Conservation (phyloP, 2,329 filamentous ascomycete genomes). For the Xylaria sp. region DNA sequence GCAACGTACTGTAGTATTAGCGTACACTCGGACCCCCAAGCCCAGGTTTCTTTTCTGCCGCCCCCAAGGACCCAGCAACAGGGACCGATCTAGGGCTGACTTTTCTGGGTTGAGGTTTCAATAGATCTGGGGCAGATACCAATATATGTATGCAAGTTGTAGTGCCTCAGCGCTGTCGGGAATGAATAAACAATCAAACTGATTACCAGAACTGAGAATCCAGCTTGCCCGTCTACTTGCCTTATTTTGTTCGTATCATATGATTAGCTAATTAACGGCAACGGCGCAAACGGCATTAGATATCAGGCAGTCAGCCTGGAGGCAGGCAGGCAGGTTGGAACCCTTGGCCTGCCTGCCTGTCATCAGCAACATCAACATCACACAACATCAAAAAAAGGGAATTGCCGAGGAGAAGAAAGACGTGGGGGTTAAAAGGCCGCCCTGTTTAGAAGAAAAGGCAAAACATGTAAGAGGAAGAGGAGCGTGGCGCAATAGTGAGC, state of each 20-base stretch:
- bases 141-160: not conserved
- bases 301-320: not conserved
- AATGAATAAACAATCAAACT: too few relatives aligned
- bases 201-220: too few relatives aligned
- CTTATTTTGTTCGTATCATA: not conserved
- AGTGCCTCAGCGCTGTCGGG: not conserved
- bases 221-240: too few relatives aligned
- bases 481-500: too few relatives aligned
- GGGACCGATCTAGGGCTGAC: conserved; percentile 5
- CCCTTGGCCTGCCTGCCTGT: not conserved
- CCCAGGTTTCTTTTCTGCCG: not conserved
- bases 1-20: not conserved
- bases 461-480: too few relatives aligned
- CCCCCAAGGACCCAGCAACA: not conserved
- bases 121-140: not conserved
- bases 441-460: not conserved
- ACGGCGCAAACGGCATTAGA: not conserved
- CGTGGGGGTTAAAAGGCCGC: not conserved
- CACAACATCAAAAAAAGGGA: not conserved
- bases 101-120: not conserved
- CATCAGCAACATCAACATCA: not conserved
- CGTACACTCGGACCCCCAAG: not conserved
- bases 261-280: not conserved
- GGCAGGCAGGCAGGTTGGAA: not conserved
- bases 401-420: not conserved